Base-by-base conservation (phyloP, 768 basidiomycete species). In the Mycena polygramma region DNA sequence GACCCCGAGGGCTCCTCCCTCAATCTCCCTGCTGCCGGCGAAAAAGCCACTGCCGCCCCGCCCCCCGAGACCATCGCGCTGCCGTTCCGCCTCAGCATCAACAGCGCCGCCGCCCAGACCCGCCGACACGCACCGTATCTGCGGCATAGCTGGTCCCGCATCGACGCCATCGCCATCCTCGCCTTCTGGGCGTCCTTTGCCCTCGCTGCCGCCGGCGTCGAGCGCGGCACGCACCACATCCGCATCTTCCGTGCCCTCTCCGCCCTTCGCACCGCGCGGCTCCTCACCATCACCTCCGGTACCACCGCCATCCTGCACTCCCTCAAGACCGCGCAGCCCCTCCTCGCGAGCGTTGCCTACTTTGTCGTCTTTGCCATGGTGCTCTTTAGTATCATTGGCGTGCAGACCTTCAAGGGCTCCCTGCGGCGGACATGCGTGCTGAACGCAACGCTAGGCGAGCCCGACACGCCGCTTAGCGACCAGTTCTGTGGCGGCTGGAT, bases 231-330 rank as follows among this genome's bases (percentile, higher is more conserved):
- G 4, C 79, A 89, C 61, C 96, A 97, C 79, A 86, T 98, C 67
- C 97, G 93, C 22, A 79, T 96, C 39, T 98, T 98, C 77, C 87
- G 96, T 51, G 96, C 96, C 0, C 79, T 99, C 79, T 94, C 93
- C 72, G 94, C 96, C 36, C 83, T 98, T 20, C 85, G 97, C 72
- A 92, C 90, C 2, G 90, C 94, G 1, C 86, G 97, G 71, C 81
- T 99, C 51, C 82, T 99, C 51, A 88, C 95, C 7, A 89, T 98
- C 67, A 97, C 97, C 2, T 90, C 90, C 71, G 97, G 97, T 80
- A 99, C 97, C 24, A 93, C 95, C 22, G 94, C 96, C 0, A 98
- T 99, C 76, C 92, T 99, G 85, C 93, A 91, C 68, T 96, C 94
- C 4, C 83, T 99, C 64, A 99, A 98, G 81, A 91, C 90, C 1